Evolutionary conservation across 768 basidiomycete species (phyloP).

Genomic region (Ramaria sp.): DNA sequence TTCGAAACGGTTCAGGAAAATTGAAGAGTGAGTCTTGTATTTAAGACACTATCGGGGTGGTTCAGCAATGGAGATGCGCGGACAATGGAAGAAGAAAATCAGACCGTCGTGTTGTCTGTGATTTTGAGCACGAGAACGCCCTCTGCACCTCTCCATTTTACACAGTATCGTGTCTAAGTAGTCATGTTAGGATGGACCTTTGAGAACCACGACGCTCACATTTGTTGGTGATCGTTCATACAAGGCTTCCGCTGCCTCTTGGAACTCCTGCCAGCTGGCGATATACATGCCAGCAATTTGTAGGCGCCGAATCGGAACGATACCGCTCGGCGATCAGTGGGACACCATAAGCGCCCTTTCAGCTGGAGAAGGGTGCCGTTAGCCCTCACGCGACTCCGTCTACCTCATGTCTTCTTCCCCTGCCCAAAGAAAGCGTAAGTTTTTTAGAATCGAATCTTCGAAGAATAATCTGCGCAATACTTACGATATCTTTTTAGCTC

Average conservation of each 20-base stretch:
- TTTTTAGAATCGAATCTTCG: not conserved
- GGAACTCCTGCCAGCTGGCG: conserved; percentile 81
- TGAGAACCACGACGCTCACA: conserved; percentile 30
- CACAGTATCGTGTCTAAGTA: conserved; percentile 74
- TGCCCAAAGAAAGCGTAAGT: conserved; percentile 1
- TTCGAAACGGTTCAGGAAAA: conserved; percentile 96
- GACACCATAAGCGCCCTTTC: not conserved
- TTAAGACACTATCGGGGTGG: conserved; percentile 67
- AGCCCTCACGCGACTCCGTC: not conserved
- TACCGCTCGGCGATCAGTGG: too few species aligned
- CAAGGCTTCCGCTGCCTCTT: conserved; percentile 79
- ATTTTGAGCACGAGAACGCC: conserved; percentile 89
- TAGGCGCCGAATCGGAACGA: too few species aligned
- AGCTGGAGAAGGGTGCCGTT: not conserved
- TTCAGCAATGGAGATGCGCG: not conserved
- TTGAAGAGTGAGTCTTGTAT: conserved; percentile 90
- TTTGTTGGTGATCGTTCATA: conserved; percentile 71
- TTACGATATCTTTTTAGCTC: conserved; percentile 33
- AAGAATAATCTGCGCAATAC: not conserved
- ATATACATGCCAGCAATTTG: conserved; percentile 47
- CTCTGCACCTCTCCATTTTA: conserved; percentile 83
- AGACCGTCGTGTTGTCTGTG: conserved; percentile 80
- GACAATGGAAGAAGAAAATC: conserved; percentile 20
- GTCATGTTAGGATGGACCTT: not conserved
- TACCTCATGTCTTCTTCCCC: conserved; percentile 5